Conservation (phyloP, 2,329 filamentous ascomycete species). For the Aspergillus awamori region DNA sequence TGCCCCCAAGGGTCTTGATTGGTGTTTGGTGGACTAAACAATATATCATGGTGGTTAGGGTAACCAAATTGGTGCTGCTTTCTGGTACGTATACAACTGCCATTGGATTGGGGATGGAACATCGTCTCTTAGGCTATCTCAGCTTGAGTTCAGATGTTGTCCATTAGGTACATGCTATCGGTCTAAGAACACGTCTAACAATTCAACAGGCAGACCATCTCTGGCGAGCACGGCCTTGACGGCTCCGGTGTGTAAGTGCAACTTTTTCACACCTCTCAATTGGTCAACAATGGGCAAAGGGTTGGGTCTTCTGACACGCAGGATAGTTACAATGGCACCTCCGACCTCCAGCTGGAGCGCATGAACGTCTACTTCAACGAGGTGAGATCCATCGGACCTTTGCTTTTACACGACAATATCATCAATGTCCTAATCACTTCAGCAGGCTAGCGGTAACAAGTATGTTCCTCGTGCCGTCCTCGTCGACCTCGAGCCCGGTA, state of each 20-base stretch:
- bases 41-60: conserved; percentile 61
- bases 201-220: conserved; percentile 71
- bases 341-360: conserved; percentile 98
- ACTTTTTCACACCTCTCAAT: conserved; percentile 10
- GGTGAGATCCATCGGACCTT: conserved; percentile 48
- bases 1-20: background rate
- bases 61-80: conserved; percentile 99
- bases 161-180: background rate
- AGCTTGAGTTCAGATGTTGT: background rate
- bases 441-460: conserved; percentile 77
- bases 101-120: background rate
- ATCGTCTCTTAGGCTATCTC: background rate
- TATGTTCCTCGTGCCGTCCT: conserved; percentile 99
- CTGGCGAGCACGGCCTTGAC: conserved; percentile 94
- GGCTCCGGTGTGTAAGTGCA: conserved; percentile 85
- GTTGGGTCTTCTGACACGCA: conserved; percentile 28
- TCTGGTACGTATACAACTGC: conserved; percentile 69
- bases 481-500: conserved; percentile 98
- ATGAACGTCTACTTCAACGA: conserved; percentile 99
- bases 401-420: background rate
- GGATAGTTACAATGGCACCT: conserved; percentile 89
- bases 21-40: conserved; percentile 9
- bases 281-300: conserved; percentile 9
- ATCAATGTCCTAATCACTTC: conserved; percentile 14
- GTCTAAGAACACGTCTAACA: conserved; percentile 41